Conservation (phyloP, 768 basidiomycete genomes). For the Lentinus tigrinus region DNA sequence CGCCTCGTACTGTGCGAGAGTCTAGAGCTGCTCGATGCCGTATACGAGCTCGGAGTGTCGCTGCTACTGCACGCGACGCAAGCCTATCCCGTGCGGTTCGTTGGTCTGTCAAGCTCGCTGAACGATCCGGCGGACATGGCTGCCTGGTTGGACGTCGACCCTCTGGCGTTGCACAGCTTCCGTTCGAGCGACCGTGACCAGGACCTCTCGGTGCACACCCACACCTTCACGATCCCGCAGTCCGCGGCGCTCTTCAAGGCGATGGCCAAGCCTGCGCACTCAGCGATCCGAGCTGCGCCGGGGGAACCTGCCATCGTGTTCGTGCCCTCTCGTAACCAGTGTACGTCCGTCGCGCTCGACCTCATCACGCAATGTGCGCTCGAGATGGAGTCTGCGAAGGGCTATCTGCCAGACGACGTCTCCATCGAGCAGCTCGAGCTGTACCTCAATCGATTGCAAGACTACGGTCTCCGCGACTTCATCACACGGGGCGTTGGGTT, state of each 20-base stretch:
- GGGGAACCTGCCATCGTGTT: slow-evolving; percentile 72
- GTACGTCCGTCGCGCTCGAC: slow-evolving; percentile 70
- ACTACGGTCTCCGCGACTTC: slow-evolving; percentile 62
- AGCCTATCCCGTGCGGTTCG: slow-evolving; percentile 59
- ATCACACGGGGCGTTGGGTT: slow-evolving; percentile 86
- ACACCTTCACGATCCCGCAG: slow-evolving; percentile 83
- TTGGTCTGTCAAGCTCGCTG: slow-evolving; percentile 78
- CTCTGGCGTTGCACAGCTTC: slow-evolving; percentile 69
- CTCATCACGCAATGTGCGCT: slow-evolving; percentile 86
- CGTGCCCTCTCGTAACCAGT: slow-evolving; percentile 83
- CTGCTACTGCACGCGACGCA: slow-evolving; percentile 66
- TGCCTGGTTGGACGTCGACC: slow-evolving; percentile 76
- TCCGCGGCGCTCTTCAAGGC: slow-evolving; percentile 86
- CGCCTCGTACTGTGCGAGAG: slow-evolving; percentile 79
- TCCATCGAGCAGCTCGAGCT: slow-evolving; percentile 57
- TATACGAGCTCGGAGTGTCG: slow-evolving; percentile 83
- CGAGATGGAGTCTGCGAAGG: slow-evolving; percentile 63
- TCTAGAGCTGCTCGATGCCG: slow-evolving; percentile 76
- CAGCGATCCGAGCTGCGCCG: slow-evolving; percentile 54
- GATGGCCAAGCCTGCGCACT: slow-evolving; percentile 88
- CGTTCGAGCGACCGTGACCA: slow-evolving; percentile 81
- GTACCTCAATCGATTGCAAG: slow-evolving; percentile 57
- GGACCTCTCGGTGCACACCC: slow-evolving; percentile 61
- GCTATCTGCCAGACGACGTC: slow-evolving; percentile 58
- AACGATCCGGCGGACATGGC: slow-evolving; percentile 81